phyloP scores from a whole-genome alignment of 1,284 basidiomycete genomes.

The Coniferiporia weirii region DNA sequence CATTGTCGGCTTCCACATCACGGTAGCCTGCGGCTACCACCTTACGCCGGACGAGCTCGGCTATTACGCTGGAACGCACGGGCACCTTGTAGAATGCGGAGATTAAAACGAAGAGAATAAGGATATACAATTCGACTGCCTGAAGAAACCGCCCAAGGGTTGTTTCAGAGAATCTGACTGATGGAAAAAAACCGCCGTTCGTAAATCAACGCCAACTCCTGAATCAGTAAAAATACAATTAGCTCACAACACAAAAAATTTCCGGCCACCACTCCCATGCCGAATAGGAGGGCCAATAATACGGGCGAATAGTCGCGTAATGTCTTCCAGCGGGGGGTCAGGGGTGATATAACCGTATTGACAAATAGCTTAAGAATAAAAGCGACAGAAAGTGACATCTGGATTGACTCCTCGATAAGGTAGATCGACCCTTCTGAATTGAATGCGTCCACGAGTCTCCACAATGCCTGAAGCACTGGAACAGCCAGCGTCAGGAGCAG shows the following conservation, averaged over 20 bases:
- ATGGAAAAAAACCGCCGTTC: constrained; percentile 14
- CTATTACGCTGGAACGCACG: constrained; percentile 22
- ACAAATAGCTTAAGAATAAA: constrained; percentile 60
- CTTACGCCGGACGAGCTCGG: constrained; percentile 18
- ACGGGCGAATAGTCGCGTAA: constrained; percentile 47
- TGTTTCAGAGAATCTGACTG: constrained; percentile 66
- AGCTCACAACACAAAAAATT: constrained; percentile 50
- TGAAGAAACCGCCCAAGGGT: constrained; percentile 66
- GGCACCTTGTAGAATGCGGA: constrained; percentile 40
- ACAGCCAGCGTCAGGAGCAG: constrained; percentile 41
- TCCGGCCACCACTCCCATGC: constrained; percentile 48
- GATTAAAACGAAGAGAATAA: constrained; percentile 54
- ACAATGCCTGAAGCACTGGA: constrained; percentile 55
- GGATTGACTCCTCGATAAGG: constrained; percentile 48
- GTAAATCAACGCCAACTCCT: background rate
- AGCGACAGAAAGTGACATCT: constrained; percentile 51
- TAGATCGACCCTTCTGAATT: constrained; percentile 47
- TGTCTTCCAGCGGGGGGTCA: constrained; percentile 38
- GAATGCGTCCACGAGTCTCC: constrained; percentile 47
- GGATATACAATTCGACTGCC: constrained; percentile 58
- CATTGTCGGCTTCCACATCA: constrained; percentile 5
- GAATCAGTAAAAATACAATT: background rate
- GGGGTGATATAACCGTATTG: constrained; percentile 46
- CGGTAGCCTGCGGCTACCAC: constrained; percentile 16
- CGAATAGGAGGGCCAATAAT: constrained; percentile 48